Conservation (phyloP, 192 early-diverging fungal species). For the Umbelopsis ramanniana region DNA sequence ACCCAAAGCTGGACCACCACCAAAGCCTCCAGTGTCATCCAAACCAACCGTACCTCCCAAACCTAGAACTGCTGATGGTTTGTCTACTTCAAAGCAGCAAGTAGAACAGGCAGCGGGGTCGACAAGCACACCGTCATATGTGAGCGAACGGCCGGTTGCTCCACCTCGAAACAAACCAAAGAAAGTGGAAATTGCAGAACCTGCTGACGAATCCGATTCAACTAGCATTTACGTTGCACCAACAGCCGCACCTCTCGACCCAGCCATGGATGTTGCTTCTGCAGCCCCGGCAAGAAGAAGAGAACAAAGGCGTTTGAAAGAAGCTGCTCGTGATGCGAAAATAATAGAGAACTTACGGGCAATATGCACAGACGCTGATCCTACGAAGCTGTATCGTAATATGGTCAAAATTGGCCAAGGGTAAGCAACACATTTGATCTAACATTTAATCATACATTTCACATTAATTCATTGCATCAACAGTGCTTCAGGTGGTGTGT, state of each 20-base stretch:
- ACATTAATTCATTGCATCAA: background rate
- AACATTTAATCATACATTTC: background rate
- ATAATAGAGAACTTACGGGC: conserved; percentile 81
- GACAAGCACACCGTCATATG: background rate
- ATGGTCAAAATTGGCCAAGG: conserved; percentile 92
- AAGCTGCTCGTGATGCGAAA: conserved; percentile 55
- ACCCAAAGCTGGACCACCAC: conserved; percentile 4
- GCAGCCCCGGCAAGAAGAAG: conserved; percentile 22
- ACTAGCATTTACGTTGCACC: conserved; percentile 34
- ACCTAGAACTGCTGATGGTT: background rate
- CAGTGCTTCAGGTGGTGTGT: conserved; percentile 90
- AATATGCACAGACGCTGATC: conserved; percentile 87
- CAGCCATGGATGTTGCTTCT: conserved; percentile 31
- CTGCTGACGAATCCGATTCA: background rate
- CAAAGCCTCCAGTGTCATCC: conserved; percentile 29
- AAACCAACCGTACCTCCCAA: conserved; percentile 24
- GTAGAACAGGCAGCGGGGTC: background rate
- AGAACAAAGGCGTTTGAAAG: conserved; percentile 30
- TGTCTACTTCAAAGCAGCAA: background rate
- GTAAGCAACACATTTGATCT: conserved; percentile 41
- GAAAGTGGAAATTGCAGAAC: background rate
- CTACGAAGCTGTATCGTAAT: conserved; percentile 81
- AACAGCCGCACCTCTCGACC: conserved; percentile 38
- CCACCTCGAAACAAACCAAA: conserved; percentile 25
- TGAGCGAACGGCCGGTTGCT: conserved; percentile 10